phyloP scores from a whole-genome alignment of 2,329 filamentous ascomycete species.

The Hypoxylon sp. region DNA sequence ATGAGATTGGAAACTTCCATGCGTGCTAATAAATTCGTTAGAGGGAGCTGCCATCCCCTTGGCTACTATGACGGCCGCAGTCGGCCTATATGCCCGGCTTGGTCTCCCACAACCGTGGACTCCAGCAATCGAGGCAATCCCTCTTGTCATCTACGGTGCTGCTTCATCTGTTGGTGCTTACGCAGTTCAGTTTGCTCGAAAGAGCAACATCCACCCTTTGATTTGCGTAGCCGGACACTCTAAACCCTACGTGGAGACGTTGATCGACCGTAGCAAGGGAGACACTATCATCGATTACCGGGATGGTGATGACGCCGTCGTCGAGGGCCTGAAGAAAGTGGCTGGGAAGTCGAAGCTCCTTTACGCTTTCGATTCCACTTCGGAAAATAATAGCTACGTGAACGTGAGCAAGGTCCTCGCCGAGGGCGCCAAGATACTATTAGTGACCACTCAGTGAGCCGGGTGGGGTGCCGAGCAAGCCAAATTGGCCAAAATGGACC shows the following conservation, averaged over 20 bases:
- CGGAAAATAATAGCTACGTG: conserved; percentile 64
- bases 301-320: conserved; percentile 66
- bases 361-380: conserved; percentile 72
- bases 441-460: too few relatives aligned
- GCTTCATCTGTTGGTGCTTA: conserved; percentile 71
- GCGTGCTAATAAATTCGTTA: conserved; percentile 34
- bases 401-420: conserved; percentile 63
- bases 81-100: conserved; percentile 65
- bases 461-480: too few relatives aligned
- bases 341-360: conserved; percentile 58
- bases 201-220: conserved; percentile 72
- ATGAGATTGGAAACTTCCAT: background rate
- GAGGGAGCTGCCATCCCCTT: conserved; percentile 71
- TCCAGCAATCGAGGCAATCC: conserved; percentile 53
- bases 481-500: too few relatives aligned
- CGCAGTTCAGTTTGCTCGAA: conserved; percentile 68
- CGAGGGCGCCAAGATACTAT: conserved; percentile 56
- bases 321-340: conserved; percentile 60
- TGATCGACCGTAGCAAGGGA: conserved; percentile 68
- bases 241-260: conserved; percentile 63
- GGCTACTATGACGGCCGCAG: conserved; percentile 67
- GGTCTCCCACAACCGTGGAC: conserved; percentile 65
- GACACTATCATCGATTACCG: conserved; percentile 75
- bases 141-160: conserved; percentile 68
- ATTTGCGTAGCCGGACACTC: conserved; percentile 72